Base-by-base conservation (phyloP, 768 basidiomycete species). In the Hericium alpestre region DNA sequence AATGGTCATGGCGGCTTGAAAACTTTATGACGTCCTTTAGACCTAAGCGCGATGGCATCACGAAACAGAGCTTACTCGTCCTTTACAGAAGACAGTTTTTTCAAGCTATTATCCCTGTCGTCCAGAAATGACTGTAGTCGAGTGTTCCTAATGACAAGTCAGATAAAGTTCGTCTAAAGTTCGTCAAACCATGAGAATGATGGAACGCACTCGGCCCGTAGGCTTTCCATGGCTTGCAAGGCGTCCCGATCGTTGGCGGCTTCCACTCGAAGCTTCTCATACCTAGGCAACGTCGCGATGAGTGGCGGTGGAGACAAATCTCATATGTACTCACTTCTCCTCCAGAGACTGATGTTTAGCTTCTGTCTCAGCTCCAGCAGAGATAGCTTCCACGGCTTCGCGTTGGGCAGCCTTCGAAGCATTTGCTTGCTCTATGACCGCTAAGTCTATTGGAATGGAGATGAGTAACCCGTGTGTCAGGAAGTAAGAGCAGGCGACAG, bases 51-150 rank as follows among this genome's bases (percentile, higher is more conserved):
- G 32, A 8, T 32, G 32, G 8, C 12, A 12, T n/a, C 43, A 46
- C 2, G 22, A 23, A 38, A 16, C 38, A 32, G 53, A n/a, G 58
- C 61, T 46, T 27, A 62, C 61, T 62, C 61, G 9, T 61, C 51
- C 52, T 61, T 62, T 23, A 58, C 27, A 7, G 51, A 52, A 46
- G 47, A 51, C 8, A 61, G 39, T 3, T 56, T 41, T 11, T 49
- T 22, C 13, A 50, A n/a, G 13, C 46, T 55, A 25, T 13, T 56
- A 37, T 39, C 51, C 15, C 49, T 58, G 13, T 62, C 56, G 7
- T 56, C 55, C 27, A 62, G 54, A 22, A 62, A 56, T 20, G 59
- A 38, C 38, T 54, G 59, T 3, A 61, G 37, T 41, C 52, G 56
- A n/a, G 40, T 51, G 49, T 62, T 61, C 52, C 61, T 10, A 43